Conservation (phyloP, 2,329 filamentous ascomycete genomes). For the Trichoderma sp. region DNA sequence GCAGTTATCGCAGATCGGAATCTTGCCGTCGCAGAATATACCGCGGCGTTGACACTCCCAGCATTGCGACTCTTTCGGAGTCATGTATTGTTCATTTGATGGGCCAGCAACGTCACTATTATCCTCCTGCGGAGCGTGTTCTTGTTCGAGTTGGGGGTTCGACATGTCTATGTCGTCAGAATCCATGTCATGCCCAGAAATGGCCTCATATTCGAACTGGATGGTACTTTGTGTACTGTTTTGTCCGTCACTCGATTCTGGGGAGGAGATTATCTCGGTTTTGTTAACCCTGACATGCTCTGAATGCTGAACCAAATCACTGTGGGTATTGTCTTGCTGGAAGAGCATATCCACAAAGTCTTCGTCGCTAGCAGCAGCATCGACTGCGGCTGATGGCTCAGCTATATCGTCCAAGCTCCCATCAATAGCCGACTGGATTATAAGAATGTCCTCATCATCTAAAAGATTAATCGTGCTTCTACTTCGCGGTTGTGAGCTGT, state of each 20-base stretch:
- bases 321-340: not conserved
- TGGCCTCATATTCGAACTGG: too few species aligned
- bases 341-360: not conserved
- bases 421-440: not conserved
- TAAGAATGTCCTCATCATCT: not conserved
- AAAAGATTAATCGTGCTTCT: not conserved
- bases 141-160: too few species aligned
- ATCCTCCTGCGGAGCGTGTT: too few species aligned
- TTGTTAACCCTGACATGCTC: not conserved
- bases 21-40: constrained; percentile 38
- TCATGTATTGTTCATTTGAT: not conserved
- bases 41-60: constrained; percentile 43
- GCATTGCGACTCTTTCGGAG: constrained; percentile 30
- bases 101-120: too few species aligned
- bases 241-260: too few species aligned
- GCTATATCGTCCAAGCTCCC: not conserved
- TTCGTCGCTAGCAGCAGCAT: not conserved
- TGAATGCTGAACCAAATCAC: not conserved
- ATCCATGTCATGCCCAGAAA: too few species aligned
- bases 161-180: too few species aligned
- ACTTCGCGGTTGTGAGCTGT: not conserved
- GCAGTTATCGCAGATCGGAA: constrained; percentile 39
- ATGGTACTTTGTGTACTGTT: too few species aligned
- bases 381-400: not conserved
- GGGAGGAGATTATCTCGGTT: not conserved